Conservation (phyloP, 768 basidiomycete species). For the Naganishia onofrii region DNA sequence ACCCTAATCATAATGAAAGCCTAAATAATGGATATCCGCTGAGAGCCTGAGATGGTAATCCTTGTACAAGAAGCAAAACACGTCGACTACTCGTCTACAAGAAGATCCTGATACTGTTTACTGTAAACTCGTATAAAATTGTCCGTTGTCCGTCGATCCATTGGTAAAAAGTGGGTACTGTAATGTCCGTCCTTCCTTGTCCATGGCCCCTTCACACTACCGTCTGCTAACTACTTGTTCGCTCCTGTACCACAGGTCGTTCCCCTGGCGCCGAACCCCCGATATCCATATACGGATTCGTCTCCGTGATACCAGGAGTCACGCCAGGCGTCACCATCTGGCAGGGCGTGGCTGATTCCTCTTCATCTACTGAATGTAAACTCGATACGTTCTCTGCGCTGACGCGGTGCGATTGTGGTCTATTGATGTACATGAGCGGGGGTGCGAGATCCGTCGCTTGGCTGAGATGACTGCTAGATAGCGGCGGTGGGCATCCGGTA, state of each 20-base stretch:
- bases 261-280: neutral
- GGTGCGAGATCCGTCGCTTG: conserved; percentile 5
- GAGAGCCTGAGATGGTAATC: too few species aligned
- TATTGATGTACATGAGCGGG: neutral
- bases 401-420: neutral
- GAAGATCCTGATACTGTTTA: too few species aligned
- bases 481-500: neutral
- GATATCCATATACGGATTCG: neutral
- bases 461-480: neutral
- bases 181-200: too few species aligned
- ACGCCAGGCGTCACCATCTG: neutral
- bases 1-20: too few species aligned
- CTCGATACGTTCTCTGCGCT: neutral
- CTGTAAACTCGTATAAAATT: too few species aligned
- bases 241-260: neutral
- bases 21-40: too few species aligned
- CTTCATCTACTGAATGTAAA: conserved; percentile 12
- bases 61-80: too few species aligned
- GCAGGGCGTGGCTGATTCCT: conserved; percentile 11
- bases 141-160: too few species aligned
- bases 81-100: too few species aligned
- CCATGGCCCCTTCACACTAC: neutral
- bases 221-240: conserved; percentile 5
- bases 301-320: neutral
- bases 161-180: too few species aligned